Base-by-base conservation (phyloP, 441 rosid genomes). In the Euphorbia celastroides region DNA sequence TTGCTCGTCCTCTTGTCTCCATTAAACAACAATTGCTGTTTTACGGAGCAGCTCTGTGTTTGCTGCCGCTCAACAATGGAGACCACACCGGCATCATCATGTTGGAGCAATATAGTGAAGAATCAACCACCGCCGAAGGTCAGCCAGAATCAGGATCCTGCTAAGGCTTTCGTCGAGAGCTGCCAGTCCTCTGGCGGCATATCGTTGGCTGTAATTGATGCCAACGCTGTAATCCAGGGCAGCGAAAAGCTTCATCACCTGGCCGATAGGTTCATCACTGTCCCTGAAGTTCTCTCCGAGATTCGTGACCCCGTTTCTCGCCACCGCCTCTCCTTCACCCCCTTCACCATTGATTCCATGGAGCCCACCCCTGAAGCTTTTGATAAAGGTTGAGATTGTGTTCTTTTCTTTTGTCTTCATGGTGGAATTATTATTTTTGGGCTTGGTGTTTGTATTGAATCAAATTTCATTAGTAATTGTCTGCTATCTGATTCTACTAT, bases 241-340 rank as follows among this genome's bases (percentile, higher is more conserved):
- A 74, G 83, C 0, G 87, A 86, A 8, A 85, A 67, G 71, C 89
- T 93, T 46, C 65, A 74, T 34, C 57, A 66, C 77, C 72, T 78
- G 54, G 88, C 99, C 25, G 95, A 93, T 46, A 81, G 77, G 76
- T 85, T 91, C 71, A 92, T 91, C 11, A 91, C 96, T 7, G 87
- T 94, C 11, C 83, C 88, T 13, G 97, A 91, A 74, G 96, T 91
- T 26, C 74, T 82, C 28, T 72, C 79, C 6, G 97, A 94, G 80
- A 86, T 91, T 77, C 94, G 94, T 5, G 97, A 94, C 72, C 92
- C 97, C 7, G 75, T 77, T 63, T 84, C 96, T 52, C 97, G 96
- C 74, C 96, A 82, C 68, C 90, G 92, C 67, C 87, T 94, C 36
- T 75, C 79, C 10, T 71, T 89, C 52, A 64, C 75, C 23, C 97